Conservation (phyloP, 2,329 filamentous ascomycete species). For the Ophiosphaerella herpotricha region DNA sequence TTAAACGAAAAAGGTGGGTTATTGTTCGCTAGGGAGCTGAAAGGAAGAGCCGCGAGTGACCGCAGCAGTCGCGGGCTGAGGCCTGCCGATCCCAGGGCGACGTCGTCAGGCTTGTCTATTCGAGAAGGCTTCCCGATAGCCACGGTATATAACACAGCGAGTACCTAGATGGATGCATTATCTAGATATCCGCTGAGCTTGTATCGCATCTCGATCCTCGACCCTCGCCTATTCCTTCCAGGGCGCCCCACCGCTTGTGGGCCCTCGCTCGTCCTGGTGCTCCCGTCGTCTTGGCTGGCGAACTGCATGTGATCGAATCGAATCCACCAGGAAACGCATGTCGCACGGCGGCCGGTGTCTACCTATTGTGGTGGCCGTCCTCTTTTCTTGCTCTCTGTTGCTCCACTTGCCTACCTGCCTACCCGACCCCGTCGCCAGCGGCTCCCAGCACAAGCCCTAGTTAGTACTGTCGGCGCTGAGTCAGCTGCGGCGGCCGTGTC, state of each 20-base stretch:
- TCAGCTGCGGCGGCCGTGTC: too few relatives aligned
- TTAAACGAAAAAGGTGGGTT: conserved; percentile 2
- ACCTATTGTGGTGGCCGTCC: conserved; percentile 1
- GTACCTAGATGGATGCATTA: too few relatives aligned
- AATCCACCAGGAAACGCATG: conserved; percentile 22
- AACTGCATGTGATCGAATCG: conserved; percentile 42
- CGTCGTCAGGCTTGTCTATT: conserved; percentile 20
- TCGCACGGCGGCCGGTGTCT: conserved; percentile 38
- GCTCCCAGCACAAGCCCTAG: too few relatives aligned
- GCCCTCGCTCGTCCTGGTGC: conserved; percentile 4
- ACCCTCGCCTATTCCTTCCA: conserved; percentile 1
- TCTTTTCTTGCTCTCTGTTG: conserved; percentile 4
- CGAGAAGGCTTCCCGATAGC: conserved; percentile 19
- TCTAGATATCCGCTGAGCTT: too few relatives aligned
- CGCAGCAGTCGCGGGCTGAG: conserved; percentile 1
- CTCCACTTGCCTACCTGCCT: not conserved
- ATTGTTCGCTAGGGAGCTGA: not conserved
- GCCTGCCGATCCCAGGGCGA: conserved; percentile 2
- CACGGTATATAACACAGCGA: not conserved
- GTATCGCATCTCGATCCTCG: not conserved
- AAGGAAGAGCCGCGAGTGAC: conserved; percentile 6
- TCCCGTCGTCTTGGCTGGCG: conserved; percentile 23
- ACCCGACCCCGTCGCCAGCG: too few relatives aligned
- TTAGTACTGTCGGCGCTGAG: not conserved
- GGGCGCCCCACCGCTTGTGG: conserved; percentile 13